Percentiles rank a stretch among this genome's conserved stretches.
Evolutionary conservation across 2,329 filamentous ascomycete genomes (phyloP).

Genomic region (Penicillium hordei): DNA sequence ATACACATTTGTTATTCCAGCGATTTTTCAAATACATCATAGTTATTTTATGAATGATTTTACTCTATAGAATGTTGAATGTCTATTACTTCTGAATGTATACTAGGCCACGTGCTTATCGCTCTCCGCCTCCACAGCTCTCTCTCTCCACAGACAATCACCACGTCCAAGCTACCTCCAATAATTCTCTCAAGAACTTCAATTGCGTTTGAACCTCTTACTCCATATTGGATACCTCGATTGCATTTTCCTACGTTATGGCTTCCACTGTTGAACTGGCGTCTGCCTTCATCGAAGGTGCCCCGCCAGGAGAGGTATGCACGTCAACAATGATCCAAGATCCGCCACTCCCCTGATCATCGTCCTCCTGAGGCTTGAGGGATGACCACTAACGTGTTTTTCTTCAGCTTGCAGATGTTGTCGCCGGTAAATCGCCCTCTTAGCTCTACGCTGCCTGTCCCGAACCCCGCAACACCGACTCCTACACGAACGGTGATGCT

Average conservation of each 20-base stretch:
- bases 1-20: constrained; percentile 10
- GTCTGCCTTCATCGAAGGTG: constrained; percentile 87
- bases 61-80: neutral
- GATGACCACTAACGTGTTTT: constrained; percentile 30
- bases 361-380: constrained; percentile 10
- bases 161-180: neutral
- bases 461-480: constrained; percentile 5
- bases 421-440: constrained; percentile 64
- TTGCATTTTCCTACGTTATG: constrained; percentile 31
- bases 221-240: neutral
- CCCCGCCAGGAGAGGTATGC: constrained; percentile 89
- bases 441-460: constrained; percentile 8
- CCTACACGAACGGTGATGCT: constrained; percentile 19
- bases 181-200: neutral
- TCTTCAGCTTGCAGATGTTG: constrained; percentile 78
- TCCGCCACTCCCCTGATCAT: constrained; percentile 4
- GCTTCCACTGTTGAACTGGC: constrained; percentile 58
- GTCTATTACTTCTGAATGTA: neutral
- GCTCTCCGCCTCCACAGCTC: constrained; percentile 23
- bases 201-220: neutral
- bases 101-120: constrained; percentile 23
- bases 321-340: constrained; percentile 6
- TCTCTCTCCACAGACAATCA: constrained; percentile 12
- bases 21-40: constrained; percentile 14
- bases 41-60: neutral